Evolutionary conservation across 2,329 filamentous ascomycete genomes (phyloP).

Genomic region (Aspergillus tanneri): DNA sequence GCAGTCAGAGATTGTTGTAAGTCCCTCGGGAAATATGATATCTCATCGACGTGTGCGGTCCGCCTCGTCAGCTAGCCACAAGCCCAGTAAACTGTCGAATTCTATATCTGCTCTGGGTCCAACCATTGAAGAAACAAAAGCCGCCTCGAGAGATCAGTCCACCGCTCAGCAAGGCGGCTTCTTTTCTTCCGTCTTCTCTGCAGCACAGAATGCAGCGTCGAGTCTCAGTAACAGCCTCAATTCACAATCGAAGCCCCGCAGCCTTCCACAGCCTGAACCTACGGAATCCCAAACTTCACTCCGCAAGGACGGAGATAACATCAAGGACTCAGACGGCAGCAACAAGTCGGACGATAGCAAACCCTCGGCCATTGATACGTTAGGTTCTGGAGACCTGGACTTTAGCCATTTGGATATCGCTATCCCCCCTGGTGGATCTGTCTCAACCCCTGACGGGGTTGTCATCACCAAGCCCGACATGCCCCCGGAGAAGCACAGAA

Average conservation of each 20-base stretch:
- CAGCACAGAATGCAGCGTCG: slow-evolving; percentile 86
- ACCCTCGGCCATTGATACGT: slow-evolving; percentile 78
- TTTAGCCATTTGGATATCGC: slow-evolving; percentile 81
- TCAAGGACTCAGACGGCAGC: slow-evolving; percentile 18
- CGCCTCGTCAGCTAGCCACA: slow-evolving; percentile 51
- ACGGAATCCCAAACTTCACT: slow-evolving; percentile 32
- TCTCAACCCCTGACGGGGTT: slow-evolving; percentile 40
- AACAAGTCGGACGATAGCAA: slow-evolving; percentile 52
- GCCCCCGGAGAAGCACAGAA: slow-evolving; percentile 35
- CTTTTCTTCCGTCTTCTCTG: slow-evolving; percentile 90
- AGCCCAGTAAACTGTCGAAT: slow-evolving; percentile 84
- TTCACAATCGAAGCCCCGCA: slow-evolving; percentile 50
- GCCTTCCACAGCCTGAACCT: slow-evolving; percentile 29
- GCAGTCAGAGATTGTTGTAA: slow-evolving; percentile 54
- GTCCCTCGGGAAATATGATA: slow-evolving; percentile 69
- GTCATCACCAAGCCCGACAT: slow-evolving; percentile 38
- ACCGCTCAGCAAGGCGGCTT: slow-evolving; percentile 64
- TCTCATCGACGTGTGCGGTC: slow-evolving; percentile 66
- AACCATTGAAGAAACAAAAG: slow-evolving; percentile 63
- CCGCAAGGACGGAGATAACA: slow-evolving; percentile 27
- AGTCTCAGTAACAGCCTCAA: slow-evolving; percentile 67
- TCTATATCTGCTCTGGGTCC: slow-evolving; percentile 70
- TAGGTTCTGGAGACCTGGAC: slow-evolving; percentile 85
- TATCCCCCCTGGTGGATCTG: slow-evolving; percentile 32
- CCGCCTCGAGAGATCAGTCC: slow-evolving; percentile 54